A percentile compares a stretch with the other conserved stretches of the same genome.
phyloP scores from a whole-genome alignment of 495 filamentous ascomycete genomes.

The Penicillium samsonianum region DNA sequence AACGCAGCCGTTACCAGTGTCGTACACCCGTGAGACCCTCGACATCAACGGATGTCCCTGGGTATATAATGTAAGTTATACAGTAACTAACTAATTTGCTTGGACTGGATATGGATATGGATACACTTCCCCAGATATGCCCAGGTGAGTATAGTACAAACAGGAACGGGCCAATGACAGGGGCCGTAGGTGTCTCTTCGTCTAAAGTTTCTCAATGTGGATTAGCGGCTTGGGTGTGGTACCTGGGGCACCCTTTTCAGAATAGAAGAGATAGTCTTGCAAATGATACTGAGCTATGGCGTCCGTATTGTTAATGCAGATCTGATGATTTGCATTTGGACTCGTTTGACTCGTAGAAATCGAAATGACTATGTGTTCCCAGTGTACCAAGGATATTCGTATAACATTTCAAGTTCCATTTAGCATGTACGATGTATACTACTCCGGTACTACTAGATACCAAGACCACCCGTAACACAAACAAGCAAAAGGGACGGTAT shows the following conservation, averaged over 20 bases:
- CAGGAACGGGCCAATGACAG: neutral
- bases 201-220: slow-evolving; percentile 2
- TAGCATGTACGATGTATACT: neutral
- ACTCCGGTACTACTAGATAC: neutral
- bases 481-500: neutral
- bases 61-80: neutral
- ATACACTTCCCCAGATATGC: neutral
- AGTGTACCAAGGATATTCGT: neutral
- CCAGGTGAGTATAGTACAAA: neutral
- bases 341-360: neutral
- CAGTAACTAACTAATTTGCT: neutral
- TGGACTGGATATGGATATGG: neutral
- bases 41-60: neutral
- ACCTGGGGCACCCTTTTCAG: neutral
- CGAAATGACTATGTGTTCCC: neutral
- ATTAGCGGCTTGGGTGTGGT: neutral
- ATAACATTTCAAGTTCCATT: neutral
- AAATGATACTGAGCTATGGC: neutral
- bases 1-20: slow-evolving; percentile 4
- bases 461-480: neutral
- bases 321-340: neutral
- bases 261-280: neutral
- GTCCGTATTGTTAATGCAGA: neutral
- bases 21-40: neutral
- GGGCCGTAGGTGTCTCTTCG: neutral